Percentiles rank a stretch among this genome's conserved stretches.
Evolutionary conservation across 768 basidiomycete genomes (phyloP).

Genomic region (Lactifluus piperatus): DNA sequence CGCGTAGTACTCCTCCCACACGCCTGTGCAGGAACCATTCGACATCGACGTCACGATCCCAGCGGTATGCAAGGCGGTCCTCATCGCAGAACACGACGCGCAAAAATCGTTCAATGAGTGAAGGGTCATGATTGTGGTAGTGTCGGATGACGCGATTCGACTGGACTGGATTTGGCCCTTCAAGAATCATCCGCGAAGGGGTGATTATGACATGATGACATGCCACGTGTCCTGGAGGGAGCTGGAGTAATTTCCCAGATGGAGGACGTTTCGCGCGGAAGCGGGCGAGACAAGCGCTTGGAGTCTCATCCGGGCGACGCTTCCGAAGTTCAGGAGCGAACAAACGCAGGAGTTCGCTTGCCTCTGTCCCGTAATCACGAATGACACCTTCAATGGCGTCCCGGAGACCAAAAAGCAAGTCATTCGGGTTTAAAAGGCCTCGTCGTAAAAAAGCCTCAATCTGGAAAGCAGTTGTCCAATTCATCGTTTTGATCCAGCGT

Average conservation of each 20-base stretch:
- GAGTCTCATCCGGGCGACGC: neutral
- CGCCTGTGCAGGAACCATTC: constrained; percentile 36
- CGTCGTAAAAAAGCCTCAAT: constrained; percentile 61
- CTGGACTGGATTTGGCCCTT: constrained; percentile 60
- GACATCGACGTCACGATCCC: constrained; percentile 58
- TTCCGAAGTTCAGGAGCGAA: neutral
- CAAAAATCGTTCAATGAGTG: constrained; percentile 59
- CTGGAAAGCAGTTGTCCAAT: constrained; percentile 69
- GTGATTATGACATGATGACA: neutral
- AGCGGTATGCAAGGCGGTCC: constrained; percentile 32
- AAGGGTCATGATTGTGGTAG: constrained; percentile 31
- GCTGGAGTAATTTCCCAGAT: neutral
- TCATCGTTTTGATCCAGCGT: constrained; percentile 36
- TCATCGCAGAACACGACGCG: constrained; percentile 72
- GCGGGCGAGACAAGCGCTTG: neutral
- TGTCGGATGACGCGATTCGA: constrained; percentile 74
- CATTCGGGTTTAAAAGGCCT: constrained; percentile 48
- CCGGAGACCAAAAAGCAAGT: constrained; percentile 40
- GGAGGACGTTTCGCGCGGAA: neutral
- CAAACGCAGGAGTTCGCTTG: constrained; percentile 29
- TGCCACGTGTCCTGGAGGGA: neutral
- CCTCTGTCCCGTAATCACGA: constrained; percentile 26
- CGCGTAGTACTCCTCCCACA: constrained; percentile 34
- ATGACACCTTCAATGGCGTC: constrained; percentile 37
- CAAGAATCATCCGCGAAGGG: neutral